Evolutionary conservation across 805 yeast genomes (phyloP).

Genomic region (Metschnikowia anglica): DNA sequence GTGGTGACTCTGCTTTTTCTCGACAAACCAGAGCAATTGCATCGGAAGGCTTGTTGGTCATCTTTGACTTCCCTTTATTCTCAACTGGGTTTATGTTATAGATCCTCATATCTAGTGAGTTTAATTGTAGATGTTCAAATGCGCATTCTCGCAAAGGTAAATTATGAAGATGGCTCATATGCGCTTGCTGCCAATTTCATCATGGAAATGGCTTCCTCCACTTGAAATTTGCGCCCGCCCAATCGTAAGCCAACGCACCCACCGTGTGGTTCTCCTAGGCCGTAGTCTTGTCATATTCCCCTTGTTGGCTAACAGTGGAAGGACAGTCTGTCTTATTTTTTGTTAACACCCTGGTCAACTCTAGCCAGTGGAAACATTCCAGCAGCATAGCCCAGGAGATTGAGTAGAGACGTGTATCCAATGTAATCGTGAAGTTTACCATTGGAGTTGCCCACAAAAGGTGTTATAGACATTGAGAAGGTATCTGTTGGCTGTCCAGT

Average conservation of each 20-base stretch:
- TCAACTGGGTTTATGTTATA: too few species aligned
- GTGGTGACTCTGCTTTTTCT: too few species aligned
- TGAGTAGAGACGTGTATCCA: slow-evolving; percentile 50
- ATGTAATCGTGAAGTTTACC: slow-evolving; percentile 34
- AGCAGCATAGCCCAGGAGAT: slow-evolving; percentile 26
- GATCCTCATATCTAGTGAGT: too few species aligned
- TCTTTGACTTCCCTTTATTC: too few species aligned
- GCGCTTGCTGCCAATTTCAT: slow-evolving; percentile 32
- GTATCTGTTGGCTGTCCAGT: slow-evolving; percentile 48
- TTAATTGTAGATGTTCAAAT: too few species aligned
- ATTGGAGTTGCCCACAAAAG: slow-evolving; percentile 41
- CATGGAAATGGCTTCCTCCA: slow-evolving; percentile 56
- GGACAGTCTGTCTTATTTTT: slow-evolving; percentile 20
- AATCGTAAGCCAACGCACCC: slow-evolving; percentile 67
- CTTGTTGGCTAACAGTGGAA: slow-evolving; percentile 43
- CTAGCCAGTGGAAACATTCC: slow-evolving; percentile 54
- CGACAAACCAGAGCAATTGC: too few species aligned
- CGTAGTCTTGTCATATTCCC: slow-evolving; percentile 40
- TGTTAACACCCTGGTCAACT: slow-evolving; percentile 47
- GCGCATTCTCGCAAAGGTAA: neutral
- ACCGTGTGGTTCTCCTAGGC: slow-evolving; percentile 53
- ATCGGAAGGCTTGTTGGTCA: too few species aligned
- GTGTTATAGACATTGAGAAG: slow-evolving; percentile 48
- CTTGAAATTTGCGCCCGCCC: slow-evolving; percentile 58
- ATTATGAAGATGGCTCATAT: neutral